Evolutionary conservation across 345 rosid genomes (phyloP), one percentile per base, ranked within the genome.

Genomic region (Chamaenerion angustifolium): DNA sequence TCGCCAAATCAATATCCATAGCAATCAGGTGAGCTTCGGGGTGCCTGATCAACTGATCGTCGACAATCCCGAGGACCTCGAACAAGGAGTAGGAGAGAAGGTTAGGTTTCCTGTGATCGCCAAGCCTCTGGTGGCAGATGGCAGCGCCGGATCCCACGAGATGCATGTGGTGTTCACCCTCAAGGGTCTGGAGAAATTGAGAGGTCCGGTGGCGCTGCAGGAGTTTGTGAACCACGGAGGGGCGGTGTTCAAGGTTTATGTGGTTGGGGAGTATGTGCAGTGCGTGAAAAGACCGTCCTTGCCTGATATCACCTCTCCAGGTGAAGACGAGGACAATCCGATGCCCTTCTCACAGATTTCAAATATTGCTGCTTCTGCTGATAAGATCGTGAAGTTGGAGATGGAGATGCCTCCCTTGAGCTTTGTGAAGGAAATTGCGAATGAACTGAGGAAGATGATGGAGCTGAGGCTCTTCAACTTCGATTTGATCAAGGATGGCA

Each of bases 191-290:
- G 67, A 63, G 53, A 67, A 61, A 68, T 63, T 72, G 18, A 71
- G 55, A 55, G 69, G 81, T 3, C 84, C 88, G 12, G 73, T 75
- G 21, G 81, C 77, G 9, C 48, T 81, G 31, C 88, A 81, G 64
- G 83, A 81, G 54, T 81, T 81, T 19, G 68, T 77, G 46, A 81
- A 81, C 41, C 83, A 81, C 54, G 83, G 88, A 8, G 88, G 88
- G 4, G 88, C 77, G 8, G 65, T 81, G 16, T 77, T 80, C 54
- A 77, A 77, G 67, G 76, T 80, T 3, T 80, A 74, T 5, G 87
- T 80, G 12, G 79, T 67, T 0, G 87, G 87, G 21, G 75, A 60
- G 15, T 62, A 60, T 16, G 83, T 80, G 46, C 64, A 66, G 64
- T 72, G 87, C 42, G 81, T 80, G 52, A 77, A 72, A 46, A 52